Evolutionary conservation across 176 grass and related monocot species (phyloP).

Genomic region (Thalia dealbata): DNA sequence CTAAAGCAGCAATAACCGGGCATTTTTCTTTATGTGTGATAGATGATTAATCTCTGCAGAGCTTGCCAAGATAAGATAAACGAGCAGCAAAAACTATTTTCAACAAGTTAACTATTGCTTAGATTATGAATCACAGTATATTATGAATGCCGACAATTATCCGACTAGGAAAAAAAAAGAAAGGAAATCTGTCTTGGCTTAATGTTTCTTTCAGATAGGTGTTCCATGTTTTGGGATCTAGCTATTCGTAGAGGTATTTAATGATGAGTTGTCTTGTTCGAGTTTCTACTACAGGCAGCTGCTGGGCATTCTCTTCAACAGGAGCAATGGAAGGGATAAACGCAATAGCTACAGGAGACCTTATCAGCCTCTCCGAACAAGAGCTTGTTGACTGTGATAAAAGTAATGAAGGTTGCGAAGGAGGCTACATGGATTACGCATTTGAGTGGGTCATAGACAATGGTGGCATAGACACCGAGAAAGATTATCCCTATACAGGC

Average conservation of each 20-base stretch:
- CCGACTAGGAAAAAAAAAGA: no score
- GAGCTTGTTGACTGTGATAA: conserved; percentile 24
- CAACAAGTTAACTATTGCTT: no score
- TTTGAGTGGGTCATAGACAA: conserved; percentile 23
- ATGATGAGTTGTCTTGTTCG: background rate
- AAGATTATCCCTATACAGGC: conserved; percentile 20
- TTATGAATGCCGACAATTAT: no score
- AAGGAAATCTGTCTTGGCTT: no score
- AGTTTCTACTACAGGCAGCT: conserved; percentile 13
- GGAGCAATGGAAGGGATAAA: conserved; percentile 29
- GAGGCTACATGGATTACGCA: conserved; percentile 30
- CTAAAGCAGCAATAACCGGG: no score
- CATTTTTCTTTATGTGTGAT: no score
- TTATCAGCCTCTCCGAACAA: conserved; percentile 30
- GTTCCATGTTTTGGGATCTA: no score
- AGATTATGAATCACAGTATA: no score
- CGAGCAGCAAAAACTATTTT: no score
- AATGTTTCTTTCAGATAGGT: no score
- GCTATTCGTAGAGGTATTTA: background rate
- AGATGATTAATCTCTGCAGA: no score
- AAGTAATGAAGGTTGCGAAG: conserved; percentile 21
- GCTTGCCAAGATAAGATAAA: no score
- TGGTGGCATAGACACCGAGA: conserved; percentile 18
- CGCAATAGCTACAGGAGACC: conserved; percentile 20
- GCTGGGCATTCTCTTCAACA: conserved; percentile 31